Evolutionary conservation across 768 basidiomycete genomes (phyloP).

Genomic region (Phlebiopsis flavidoalba): DNA sequence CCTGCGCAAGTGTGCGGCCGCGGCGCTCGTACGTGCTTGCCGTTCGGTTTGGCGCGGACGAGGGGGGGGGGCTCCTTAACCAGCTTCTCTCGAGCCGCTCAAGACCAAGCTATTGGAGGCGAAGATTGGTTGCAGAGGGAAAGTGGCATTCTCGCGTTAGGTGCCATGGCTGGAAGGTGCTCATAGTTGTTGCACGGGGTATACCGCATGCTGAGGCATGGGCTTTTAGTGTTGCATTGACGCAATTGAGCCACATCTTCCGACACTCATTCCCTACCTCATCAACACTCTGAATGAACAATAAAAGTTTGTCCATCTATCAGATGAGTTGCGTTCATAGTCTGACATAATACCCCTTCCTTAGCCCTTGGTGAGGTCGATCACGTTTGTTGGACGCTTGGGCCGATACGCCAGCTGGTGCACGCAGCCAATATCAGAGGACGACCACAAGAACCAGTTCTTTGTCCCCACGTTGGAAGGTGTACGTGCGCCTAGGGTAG

Average conservation of each 20-base stretch:
- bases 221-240: constrained; percentile 84
- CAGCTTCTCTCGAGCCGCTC: constrained; percentile 79
- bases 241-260: constrained; percentile 89
- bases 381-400: constrained; percentile 99
- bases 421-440: constrained; percentile 70
- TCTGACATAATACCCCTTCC: background rate
- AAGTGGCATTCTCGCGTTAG: constrained; percentile 91
- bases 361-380: constrained; percentile 94
- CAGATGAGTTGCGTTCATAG: background rate
- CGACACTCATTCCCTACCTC: constrained; percentile 90
- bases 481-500: constrained; percentile 41
- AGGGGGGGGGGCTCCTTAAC: no score
- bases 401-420: constrained; percentile 98
- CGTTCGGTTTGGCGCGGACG: constrained; percentile 86
- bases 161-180: constrained; percentile 97
- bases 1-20: constrained; percentile 95
- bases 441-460: constrained; percentile 84
- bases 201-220: background rate
- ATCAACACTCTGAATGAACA: constrained; percentile 85
- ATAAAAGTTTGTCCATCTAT: constrained; percentile 59
- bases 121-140: constrained; percentile 91
- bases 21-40: constrained; percentile 95
- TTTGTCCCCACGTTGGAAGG: constrained; percentile 99
- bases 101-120: constrained; percentile 94
- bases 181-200: constrained; percentile 16